A percentile compares a stretch with the other conserved stretches of the same genome.
Evolutionary conservation across 2,329 filamentous ascomycete genomes (phyloP).

Genomic region (Xylaria sp.): DNA sequence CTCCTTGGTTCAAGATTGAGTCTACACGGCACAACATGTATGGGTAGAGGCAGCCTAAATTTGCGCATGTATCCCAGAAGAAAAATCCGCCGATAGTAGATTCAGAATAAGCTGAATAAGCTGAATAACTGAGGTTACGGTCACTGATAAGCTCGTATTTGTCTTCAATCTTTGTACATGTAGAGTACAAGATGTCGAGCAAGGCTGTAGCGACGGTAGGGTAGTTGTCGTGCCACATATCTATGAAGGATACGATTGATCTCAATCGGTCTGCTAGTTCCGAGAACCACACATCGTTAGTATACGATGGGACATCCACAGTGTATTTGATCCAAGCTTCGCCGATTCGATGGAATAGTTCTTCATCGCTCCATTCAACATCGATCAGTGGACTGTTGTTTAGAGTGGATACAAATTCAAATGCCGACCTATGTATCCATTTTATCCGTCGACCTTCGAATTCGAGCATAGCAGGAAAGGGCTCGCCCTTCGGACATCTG

Average conservation of each 20-base stretch:
- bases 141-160: neutral
- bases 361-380: neutral
- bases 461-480: conserved; percentile 9
- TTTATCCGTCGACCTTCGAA: neutral
- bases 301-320: neutral
- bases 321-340: neutral
- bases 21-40: neutral
- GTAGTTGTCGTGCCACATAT: neutral
- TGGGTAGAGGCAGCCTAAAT: fast-evolving
- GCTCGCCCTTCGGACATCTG: neutral
- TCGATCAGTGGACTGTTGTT: neutral
- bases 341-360: neutral
- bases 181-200: neutral
- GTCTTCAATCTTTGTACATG: neutral
- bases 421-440: conserved; percentile 27
- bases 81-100: neutral
- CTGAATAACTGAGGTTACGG: too few species aligned
- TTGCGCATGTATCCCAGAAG: neutral
- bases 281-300: neutral
- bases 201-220: neutral
- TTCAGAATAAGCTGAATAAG: neutral
- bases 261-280: neutral
- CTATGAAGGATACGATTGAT: neutral
- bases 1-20: neutral
- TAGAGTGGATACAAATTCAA: conserved; percentile 9